These are phyloP conservation scores for Uronychia binucleata DNA, from an alignment of 73 alveolate species.

Conservation along the genomic window DNA sequence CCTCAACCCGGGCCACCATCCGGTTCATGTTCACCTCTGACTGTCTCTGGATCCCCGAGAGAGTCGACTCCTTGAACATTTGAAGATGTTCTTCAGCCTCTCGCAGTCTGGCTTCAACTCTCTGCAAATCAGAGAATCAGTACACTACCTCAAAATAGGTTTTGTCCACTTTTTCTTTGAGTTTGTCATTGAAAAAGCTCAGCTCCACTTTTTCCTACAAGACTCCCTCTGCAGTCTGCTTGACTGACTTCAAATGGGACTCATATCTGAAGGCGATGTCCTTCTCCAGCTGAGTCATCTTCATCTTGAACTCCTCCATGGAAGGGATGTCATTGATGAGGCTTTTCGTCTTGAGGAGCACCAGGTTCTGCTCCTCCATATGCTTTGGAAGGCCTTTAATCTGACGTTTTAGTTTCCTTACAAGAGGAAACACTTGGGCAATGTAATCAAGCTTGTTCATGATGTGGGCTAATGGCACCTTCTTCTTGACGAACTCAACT, in stretches of 20 bases:
- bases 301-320: neutral
- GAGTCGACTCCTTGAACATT: neutral
- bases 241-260: neutral
- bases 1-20: neutral
- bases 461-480: neutral
- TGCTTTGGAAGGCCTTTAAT: neutral
- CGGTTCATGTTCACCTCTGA: neutral
- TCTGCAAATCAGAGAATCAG: neutral
- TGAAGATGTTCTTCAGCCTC: neutral
- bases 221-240: neutral
- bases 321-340: neutral
- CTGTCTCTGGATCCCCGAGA: neutral
- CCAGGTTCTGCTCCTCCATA: neutral
- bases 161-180: neutral
- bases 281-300: neutral
- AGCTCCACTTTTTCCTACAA: neutral
- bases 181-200: neutral
- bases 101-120: neutral
- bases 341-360: neutral
- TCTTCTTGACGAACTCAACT: neutral
- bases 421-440: neutral
- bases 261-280: neutral
- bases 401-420: neutral
- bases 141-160: neutral
- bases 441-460: neutral